Base-by-base conservation (phyloP, 805 yeast genomes). In the Candida nanaspora region DNA sequence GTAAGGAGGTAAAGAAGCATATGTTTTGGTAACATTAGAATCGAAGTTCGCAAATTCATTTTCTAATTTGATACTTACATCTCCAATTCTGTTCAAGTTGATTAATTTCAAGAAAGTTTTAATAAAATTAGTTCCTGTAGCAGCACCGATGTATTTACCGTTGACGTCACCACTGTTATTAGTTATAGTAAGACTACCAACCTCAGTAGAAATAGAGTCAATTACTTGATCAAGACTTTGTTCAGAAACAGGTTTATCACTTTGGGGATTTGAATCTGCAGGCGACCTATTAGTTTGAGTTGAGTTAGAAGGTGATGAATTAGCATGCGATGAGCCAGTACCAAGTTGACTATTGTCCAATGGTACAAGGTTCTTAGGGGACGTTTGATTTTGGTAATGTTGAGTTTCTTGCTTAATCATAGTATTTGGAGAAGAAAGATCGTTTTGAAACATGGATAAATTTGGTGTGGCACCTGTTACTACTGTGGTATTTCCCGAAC, bases 141-240 rank as follows among this genome's bases (percentile, higher is more conserved):
- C 57, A n/a, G 57, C 57, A 4, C 55, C 55, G 3, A 50, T 49
- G 26, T 50, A 50, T 33, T 53, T 53, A 10, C 56, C 56, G 25
- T 21, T 29, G 41, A 43, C 10, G 38, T 37, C n/a, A 32, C 16
- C 19, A 10, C 41, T 41, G 18, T 35, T 42, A 30, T 33, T 39
- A 18, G 52, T 38, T 6, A 50, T 46, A 1, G 53, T 50, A 32
- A 53, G 33, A 40, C 55, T 53, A 9, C 57, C 56, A 9, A 53
- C 56, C 16, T 52, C 56, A 1, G 55, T 45, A 3, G 57, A 52
- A 11, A 52, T 46, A 19, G 43, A 41, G n/a, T 53, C 57, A 6
- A 53, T 49, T 9, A 50, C 46, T 13, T 41, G 35, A 28, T 47
- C 50, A 15, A 41, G 40, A 19, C 34, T 31, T 19, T 20, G 15